Base-by-base conservation (phyloP, 2,329 filamentous ascomycete genomes). In the Cladophialophora exuberans region DNA sequence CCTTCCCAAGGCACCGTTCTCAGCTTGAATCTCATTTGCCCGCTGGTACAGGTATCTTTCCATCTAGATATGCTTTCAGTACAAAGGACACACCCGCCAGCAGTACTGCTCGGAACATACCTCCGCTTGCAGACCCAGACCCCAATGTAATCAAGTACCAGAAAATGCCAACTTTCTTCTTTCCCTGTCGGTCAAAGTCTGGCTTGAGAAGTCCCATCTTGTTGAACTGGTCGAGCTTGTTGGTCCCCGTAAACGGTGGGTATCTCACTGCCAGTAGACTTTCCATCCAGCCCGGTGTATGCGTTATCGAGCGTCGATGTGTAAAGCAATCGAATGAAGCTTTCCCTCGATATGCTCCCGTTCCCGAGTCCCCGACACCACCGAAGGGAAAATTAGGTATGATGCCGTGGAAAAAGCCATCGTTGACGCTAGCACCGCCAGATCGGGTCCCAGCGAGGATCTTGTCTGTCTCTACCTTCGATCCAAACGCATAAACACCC, bases 401-500 rank as follows among this genome's bases (percentile, higher is more conserved):
- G 18, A 81, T 80, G 56, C 81, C 85, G 70, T 91, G 88, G 75
- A 87, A 86, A 70, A 84, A 87, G 50, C 83, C 80, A 68, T 79
- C 76, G 59, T 79, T 79, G 62, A 77, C 65, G 41, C 74, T 80
- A 23, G 83, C 86, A 61, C 87, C 86, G 51, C 87, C 87, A 1
- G 86, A 89, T 39, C 81, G 86, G 52, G 86, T 81, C 54, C 76
- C 73, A 57, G 75, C 72, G 46, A 89, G 79, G 54, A 89, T 83
- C 69, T 87, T 87, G 25, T 88, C 79, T 41, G 87, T 89, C 69
- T 97, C 93, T 2, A 78, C 78, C 65, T 90, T 89, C 60, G 80
- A 87, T 51, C 92, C 93, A 72, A 97, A 97, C 4, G 89, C 83
- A 70, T 90, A 96, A 39, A 97, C 77, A 7, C 87, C 85, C 35